Evolutionary conservation across 768 basidiomycete species (phyloP), one percentile per base, ranked within the genome.

Genomic region (Phallus indusiatus): DNA sequence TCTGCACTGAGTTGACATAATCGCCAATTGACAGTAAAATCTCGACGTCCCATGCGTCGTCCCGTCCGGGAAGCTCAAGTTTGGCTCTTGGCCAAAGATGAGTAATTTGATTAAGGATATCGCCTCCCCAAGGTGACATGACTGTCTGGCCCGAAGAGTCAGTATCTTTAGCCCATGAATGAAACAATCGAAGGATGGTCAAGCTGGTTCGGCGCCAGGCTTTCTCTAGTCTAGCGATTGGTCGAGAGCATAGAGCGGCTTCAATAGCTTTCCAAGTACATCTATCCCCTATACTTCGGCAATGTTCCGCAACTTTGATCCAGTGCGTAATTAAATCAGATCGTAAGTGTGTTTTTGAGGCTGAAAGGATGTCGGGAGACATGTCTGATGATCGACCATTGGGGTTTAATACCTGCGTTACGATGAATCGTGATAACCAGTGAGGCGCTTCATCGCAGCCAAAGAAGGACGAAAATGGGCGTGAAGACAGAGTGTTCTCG

Each of bases 161-260:
- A 1, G 62, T 55, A 11, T 63, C 63, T 22, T 72, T 71, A 7
- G 67, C 67, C 33, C 66, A 67, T 28, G 74, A 70, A 64, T 82
- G 77, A 0, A 84, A 79, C 78, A 2, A 76, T 77, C 8, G 77
- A 74, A 50, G 83, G 51, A 64, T 17, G 81, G 81, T 20, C 76
- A 73, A 0, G 79, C 89, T 85, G 0, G 88, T 86, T 18, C 89
- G 76, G 64, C 81, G 83, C 90, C 90, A 93, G 5, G 77, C 86
- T 68, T 89, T 90, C 53, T 84, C 86, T 53, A 92, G 69, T 37
- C 90, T 74, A 9, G 88, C 86, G 20, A 93, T 76, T 17, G 90
- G 85, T 24, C 83, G 74, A 16, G 85, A 84, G 61, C 85, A 88
- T 16, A 92, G 68, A 7, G 85, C 90, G 12, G 78, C 75, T n/a